These are phyloP conservation scores for Ogataea dorogensis DNA, from an alignment of 805 yeast species.

Conservation along the genomic window DNA sequence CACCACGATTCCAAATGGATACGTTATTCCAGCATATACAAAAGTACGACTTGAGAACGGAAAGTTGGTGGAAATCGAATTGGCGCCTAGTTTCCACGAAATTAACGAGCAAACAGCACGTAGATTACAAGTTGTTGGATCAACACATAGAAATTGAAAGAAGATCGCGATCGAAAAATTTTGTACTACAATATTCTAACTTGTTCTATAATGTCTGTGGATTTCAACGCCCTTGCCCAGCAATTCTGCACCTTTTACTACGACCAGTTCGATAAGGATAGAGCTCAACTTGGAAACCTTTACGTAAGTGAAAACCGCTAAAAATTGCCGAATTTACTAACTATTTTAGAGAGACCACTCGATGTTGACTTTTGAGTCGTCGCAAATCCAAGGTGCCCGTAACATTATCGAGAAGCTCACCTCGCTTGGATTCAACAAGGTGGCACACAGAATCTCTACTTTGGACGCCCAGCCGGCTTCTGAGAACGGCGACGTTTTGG, in stretches of 20 bases:
- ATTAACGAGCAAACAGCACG: conserved; percentile 23
- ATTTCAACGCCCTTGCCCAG: conserved; percentile 39
- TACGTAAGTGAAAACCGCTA: conserved; percentile 47
- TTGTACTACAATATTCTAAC: conserved; percentile 6
- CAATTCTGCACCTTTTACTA: conserved; percentile 95
- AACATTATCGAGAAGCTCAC: conserved; percentile 89
- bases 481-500: conserved; percentile 87
- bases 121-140: conserved; percentile 6
- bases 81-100: conserved; percentile 31
- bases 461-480: conserved; percentile 98
- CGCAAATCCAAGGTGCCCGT: conserved; percentile 93
- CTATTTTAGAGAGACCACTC: conserved; percentile 74
- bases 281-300: conserved; percentile 86
- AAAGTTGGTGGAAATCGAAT: conserved; percentile 11
- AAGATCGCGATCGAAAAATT: conserved; percentile 10
- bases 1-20: conserved; percentile 40
- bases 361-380: conserved; percentile 94
- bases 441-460: conserved; percentile 89
- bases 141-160: background rate
- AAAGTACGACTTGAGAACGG: conserved; percentile 31
- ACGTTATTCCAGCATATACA: conserved; percentile 52
- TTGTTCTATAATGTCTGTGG: conserved; percentile 31
- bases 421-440: conserved; percentile 88
- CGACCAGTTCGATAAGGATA: conserved; percentile 90
- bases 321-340: conserved; percentile 5